Base-by-base conservation (phyloP, 2,329 filamentous ascomycete genomes). In the Byssochlamys sp. region DNA sequence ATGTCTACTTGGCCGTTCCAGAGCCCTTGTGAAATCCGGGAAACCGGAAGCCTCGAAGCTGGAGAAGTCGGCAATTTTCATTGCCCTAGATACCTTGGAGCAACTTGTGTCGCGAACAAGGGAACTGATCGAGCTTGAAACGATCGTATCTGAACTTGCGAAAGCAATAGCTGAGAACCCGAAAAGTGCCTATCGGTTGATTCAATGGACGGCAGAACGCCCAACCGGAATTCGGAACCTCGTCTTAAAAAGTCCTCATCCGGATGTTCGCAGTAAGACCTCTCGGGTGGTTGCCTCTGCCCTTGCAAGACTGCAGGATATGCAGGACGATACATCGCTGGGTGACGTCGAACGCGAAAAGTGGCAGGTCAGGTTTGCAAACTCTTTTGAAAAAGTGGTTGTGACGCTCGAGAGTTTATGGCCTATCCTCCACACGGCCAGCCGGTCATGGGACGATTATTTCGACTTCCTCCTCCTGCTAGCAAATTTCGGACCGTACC, bases 381-480 rank as follows among this genome's bases (percentile, higher is more conserved):
- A 65, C 54, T 62, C 66, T 7, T 63, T 74, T 51, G 65, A 71
- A 52, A 63, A 60, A 48, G 60, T 74, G 28, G 63, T 84, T 48
- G 63, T 66, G 19, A 73, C 83, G 25, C 76, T 90, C 54, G 74
- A 77, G 29, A 70, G 77, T 25, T 70, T 89, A 2, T 90, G 84
- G 82, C 74, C 80, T 2, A 76, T 73, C n/a, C 84, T 90, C 57
- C 84, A 89, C 59, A 71, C 76, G 2, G 77, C 80, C 52, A 75
- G 84, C 28, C 82, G 85, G 57, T 81, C 87, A 2, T 94, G 89
- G 89, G 82, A 85, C 49, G 88, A 92, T 65, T 86, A 87, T 58
- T 92, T 92, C 67, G 81, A 81, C 11, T 79, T 88, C n/a, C 77
- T 91, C 60, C 67, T 81, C n/a, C 76, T 76, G n/a, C 86, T 91